Conservation (phyloP, 305 asterid species). For the Vinca major region DNA sequence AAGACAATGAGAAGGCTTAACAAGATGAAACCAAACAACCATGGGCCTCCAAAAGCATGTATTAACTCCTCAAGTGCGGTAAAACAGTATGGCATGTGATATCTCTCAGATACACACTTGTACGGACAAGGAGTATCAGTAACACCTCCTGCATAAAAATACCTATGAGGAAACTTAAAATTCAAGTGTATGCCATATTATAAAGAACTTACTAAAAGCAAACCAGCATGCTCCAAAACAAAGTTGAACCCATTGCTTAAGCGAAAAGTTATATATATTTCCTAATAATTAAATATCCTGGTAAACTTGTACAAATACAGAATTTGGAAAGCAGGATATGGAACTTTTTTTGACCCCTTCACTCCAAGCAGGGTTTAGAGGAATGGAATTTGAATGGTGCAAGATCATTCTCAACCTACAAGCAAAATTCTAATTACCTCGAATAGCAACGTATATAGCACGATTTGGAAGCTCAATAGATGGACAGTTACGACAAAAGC, state of each 20-base stretch:
- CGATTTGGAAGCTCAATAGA: slow-evolving; percentile 72
- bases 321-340: too few species aligned
- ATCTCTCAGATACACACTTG: slow-evolving; percentile 77
- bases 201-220: too few species aligned
- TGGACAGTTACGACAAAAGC: slow-evolving; percentile 80
- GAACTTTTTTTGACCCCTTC: too few species aligned
- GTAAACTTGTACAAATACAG: too few species aligned
- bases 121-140: slow-evolving; percentile 93
- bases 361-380: too few species aligned
- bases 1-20: slow-evolving; percentile 78
- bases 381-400: too few species aligned
- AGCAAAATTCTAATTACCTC: slow-evolving; percentile 43
- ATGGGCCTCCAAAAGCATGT: slow-evolving; percentile 98
- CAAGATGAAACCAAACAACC: slow-evolving; percentile 90
- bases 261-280: too few species aligned
- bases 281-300: too few species aligned
- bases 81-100: slow-evolving; percentile 93
- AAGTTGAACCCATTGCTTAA: too few species aligned
- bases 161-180: too few species aligned
- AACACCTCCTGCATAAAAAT: slow-evolving; percentile 58
- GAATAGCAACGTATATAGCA: slow-evolving; percentile 58
- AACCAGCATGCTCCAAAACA: too few species aligned
- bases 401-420: neutral
- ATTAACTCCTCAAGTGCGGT: slow-evolving; percentile 96
- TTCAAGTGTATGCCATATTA: too few species aligned